Percentiles rank a stretch among this genome's conserved stretches.
phyloP scores from a whole-genome alignment of 495 filamentous ascomycete species.

The Hapsidospora chrysogenum region DNA sequence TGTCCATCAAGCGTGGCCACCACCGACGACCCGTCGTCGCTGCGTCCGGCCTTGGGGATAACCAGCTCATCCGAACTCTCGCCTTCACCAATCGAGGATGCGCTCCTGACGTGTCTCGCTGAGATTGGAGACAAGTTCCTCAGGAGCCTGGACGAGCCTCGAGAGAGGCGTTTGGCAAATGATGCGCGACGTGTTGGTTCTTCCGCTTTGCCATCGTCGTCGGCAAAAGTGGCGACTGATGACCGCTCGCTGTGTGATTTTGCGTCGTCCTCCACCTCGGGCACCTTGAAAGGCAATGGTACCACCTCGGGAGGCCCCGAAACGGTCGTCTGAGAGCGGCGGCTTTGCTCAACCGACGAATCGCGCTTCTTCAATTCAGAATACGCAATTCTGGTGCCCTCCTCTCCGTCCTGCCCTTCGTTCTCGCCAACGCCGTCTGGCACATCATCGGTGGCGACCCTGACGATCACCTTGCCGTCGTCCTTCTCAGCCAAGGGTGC shows the following conservation, averaged over 20 bases:
- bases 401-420: slow-evolving; percentile 5
- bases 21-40: slow-evolving; percentile 27
- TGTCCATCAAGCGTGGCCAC: slow-evolving; percentile 36
- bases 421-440: slow-evolving; percentile 10
- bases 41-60: slow-evolving; percentile 14
- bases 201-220: slow-evolving; percentile 26
- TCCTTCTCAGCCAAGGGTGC: slow-evolving; percentile 11
- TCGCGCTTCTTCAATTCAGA: no score
- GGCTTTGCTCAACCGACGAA: no score
- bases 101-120: slow-evolving; percentile 1
- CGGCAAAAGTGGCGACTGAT: slow-evolving; percentile 46
- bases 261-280: slow-evolving; percentile 13
- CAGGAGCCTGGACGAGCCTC: slow-evolving; percentile 21
- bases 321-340: no score
- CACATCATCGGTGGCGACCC: slow-evolving; percentile 20
- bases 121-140: slow-evolving; percentile 29
- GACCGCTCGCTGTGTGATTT: slow-evolving; percentile 32
- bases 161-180: slow-evolving; percentile 28
- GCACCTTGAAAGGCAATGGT: slow-evolving; percentile 45
- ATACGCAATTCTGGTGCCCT: no score
- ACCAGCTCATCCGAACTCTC: slow-evolving; percentile 28
- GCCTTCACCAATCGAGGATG: slow-evolving; percentile 6
- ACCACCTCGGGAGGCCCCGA: slow-evolving; percentile 28
- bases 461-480: slow-evolving; percentile 18
- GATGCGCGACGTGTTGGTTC: slow-evolving; percentile 10